These are phyloP conservation scores for Chenopodium formosanum DNA, from an alignment of 148 eudicot genomes.

Conservation along the genomic window DNA sequence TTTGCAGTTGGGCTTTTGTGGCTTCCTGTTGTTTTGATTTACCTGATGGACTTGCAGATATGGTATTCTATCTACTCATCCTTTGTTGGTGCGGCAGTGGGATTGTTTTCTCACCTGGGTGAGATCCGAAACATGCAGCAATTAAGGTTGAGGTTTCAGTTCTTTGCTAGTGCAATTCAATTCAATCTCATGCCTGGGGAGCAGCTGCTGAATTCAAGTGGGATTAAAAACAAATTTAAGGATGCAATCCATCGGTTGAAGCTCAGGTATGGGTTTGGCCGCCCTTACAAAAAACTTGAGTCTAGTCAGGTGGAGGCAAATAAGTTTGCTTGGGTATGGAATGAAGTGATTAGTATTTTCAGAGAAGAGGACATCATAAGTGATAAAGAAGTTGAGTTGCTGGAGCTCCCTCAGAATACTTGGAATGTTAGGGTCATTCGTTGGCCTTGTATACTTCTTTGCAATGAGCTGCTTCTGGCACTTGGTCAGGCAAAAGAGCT, in stretches of 20 bases:
- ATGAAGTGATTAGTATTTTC: slow-evolving; percentile 71
- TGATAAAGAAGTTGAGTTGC: slow-evolving; percentile 73
- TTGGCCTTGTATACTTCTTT: slow-evolving; percentile 90
- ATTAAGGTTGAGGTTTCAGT: slow-evolving; percentile 86
- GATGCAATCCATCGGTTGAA: slow-evolving; percentile 73
- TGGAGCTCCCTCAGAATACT: slow-evolving; percentile 86
- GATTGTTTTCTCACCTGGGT: slow-evolving; percentile 81
- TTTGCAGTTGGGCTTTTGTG: slow-evolving; percentile 80
- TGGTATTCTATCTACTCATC: slow-evolving; percentile 92
- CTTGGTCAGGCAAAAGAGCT: slow-evolving; percentile 91
- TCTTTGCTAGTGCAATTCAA: slow-evolving; percentile 93
- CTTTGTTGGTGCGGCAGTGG: slow-evolving; percentile 75
- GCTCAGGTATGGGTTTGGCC: slow-evolving; percentile 83
- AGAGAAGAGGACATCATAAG: slow-evolving; percentile 88
- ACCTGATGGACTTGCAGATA: slow-evolving; percentile 90
- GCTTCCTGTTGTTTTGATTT: slow-evolving; percentile 85
- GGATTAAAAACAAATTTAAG: slow-evolving; percentile 58
- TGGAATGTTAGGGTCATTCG: slow-evolving; percentile 86
- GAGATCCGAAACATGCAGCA: slow-evolving; percentile 91
- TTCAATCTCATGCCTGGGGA: slow-evolving; percentile 96
- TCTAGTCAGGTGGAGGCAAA: slow-evolving; percentile 91
- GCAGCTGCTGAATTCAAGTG: slow-evolving; percentile 66
- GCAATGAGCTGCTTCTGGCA: slow-evolving; percentile 87
- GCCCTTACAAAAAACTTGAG: slow-evolving; percentile 80
- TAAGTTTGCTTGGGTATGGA: slow-evolving; percentile 92